Evolutionary conservation across 495 filamentous ascomycete species (phyloP).

Genomic region (Penicillium robsamsonii): DNA sequence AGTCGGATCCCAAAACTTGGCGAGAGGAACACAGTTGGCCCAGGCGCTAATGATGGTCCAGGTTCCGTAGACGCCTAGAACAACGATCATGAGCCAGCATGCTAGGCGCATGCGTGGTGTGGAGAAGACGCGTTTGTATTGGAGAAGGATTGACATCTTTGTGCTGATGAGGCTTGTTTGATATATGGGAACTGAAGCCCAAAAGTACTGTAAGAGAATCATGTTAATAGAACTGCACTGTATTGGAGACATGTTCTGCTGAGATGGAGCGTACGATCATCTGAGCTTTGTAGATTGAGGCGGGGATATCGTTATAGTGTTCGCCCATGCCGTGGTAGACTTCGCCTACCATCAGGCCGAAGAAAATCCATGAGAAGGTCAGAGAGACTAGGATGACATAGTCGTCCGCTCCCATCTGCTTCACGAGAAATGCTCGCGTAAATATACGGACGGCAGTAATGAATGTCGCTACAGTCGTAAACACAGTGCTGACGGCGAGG

Average conservation of each 20-base stretch:
- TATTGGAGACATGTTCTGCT: neutral
- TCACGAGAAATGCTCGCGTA: conserved; percentile 55
- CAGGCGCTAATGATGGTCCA: conserved; percentile 38
- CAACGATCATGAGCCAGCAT: conserved; percentile 31
- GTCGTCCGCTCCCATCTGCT: conserved; percentile 58
- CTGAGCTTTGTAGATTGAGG: conserved; percentile 22
- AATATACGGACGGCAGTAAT: conserved; percentile 39
- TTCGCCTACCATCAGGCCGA: conserved; percentile 36
- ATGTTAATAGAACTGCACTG: conserved; percentile 1
- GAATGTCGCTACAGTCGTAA: conserved; percentile 33
- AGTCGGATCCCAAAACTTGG: conserved; percentile 33
- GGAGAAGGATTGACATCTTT: conserved; percentile 40
- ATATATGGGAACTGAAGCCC: conserved; percentile 37
- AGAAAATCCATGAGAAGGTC: conserved; percentile 39
- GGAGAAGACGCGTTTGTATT: conserved; percentile 40
- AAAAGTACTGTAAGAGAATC: conserved; percentile 27
- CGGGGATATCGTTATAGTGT: conserved; percentile 27
- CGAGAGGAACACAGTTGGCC: conserved; percentile 38
- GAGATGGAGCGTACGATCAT: conserved; percentile 29
- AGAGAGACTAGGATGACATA: conserved; percentile 28
- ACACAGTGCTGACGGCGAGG: conserved; percentile 31
- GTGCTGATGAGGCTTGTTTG: conserved; percentile 35
- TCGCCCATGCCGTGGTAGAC: conserved; percentile 40
- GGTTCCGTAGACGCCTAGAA: conserved; percentile 38
- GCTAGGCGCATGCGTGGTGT: conserved; percentile 38